Evolutionary conservation across 306 rosid genomes (phyloP).

Genomic region (Rosa persica): DNA sequence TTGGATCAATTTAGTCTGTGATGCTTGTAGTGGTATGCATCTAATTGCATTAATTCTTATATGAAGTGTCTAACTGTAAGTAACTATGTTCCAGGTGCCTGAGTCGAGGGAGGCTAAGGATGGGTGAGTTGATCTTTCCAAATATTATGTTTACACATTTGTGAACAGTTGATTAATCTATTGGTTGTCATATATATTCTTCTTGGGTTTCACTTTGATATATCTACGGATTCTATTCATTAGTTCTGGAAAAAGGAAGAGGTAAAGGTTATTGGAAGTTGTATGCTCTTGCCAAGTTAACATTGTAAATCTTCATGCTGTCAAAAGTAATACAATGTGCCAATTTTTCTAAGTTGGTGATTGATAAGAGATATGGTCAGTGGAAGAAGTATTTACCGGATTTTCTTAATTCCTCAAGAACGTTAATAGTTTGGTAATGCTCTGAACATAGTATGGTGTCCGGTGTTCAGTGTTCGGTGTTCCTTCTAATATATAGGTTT

Average conservation of each 20-base stretch:
- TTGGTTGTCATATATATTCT: background rate
- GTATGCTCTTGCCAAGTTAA: background rate
- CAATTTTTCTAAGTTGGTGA: background rate
- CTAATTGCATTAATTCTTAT: conserved; percentile 28
- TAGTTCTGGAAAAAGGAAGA: background rate
- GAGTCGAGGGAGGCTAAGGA: conserved; percentile 47
- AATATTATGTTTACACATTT: conserved; percentile 13
- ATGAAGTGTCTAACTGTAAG: conserved; percentile 28
- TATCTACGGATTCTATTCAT: background rate
- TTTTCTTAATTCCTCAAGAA: background rate
- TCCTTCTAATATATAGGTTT: background rate
- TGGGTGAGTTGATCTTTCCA: conserved; percentile 46
- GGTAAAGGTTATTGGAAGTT: background rate
- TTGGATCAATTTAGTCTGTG: conserved; percentile 2
- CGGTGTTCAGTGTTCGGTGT: background rate
- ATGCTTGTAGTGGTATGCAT: background rate
- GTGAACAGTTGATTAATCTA: background rate
- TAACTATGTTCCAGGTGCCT: conserved; percentile 45
- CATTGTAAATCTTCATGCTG: background rate
- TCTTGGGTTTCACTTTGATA: background rate
- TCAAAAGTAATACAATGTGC: conserved; percentile 1
- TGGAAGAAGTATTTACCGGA: background rate
- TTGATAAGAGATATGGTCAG: background rate
- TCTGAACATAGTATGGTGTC: background rate
- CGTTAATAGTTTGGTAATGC: too few species aligned